Evolutionary conservation across 768 basidiomycete species (phyloP), one percentile per base, ranked within the genome.

Genomic region (Boletus eberwhitei): DNA sequence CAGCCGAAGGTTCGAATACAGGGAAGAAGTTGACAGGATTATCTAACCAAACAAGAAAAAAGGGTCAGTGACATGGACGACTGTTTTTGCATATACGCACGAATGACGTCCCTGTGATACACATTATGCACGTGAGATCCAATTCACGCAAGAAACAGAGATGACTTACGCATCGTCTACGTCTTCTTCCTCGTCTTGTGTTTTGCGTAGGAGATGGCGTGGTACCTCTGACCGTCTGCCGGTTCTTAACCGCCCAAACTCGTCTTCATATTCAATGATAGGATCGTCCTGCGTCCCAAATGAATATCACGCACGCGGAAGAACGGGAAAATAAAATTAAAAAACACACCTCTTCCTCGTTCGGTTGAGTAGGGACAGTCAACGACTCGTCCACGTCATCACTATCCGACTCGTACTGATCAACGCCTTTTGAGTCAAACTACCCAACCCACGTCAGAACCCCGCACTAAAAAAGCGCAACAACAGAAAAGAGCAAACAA

Each of bases 21-120:
- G 95, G 95, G 72, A 94, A 98, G 69, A 90, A 84, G 59, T 86
- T 82, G 29, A 85, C 81, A 14, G 93, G 90, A 64, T 92, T 90
- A 46, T 83, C 92, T 93, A 58, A 5, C 16, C 35, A 24, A 38
- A 16, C 0, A 42, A n/a, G 16, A 45, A 38, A 47, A 42, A 54
- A 40, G 48, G 41, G 49, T 60, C 35, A 60, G 50, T 31, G 50
- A 35, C n/a, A 31, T 8, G 7, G 35, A 19, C 6, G 32, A 14
- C 5, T 8, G 8, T 39, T 49, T 48, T 49, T 17, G 36, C 45
- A 58, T 58, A 57, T 58, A 63, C 68, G 47, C 59, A 84, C 85
- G 73, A 57, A 87, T 85, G 36, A 86, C 69, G 57, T 85, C 84
- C 63, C 86, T 87, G 53, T 16, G 52, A 34, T 50, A 52, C 51